These are phyloP conservation scores for Neoscytalidium dimidiatum DNA, from an alignment of 2,329 filamentous ascomycete species.

Conservation along the genomic window DNA sequence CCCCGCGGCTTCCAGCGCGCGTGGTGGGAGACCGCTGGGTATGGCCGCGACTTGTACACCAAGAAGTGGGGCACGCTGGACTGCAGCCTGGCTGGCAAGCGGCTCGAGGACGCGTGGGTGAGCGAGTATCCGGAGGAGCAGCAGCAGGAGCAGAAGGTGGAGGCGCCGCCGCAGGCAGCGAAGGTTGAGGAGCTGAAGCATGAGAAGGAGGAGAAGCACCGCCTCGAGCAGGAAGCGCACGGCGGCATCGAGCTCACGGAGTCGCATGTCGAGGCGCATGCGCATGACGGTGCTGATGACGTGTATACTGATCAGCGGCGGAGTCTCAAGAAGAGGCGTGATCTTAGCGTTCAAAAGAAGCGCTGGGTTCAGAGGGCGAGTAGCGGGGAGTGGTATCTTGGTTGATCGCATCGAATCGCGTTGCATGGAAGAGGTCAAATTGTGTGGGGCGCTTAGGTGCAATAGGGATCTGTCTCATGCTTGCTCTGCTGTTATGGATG, in stretches of 20 bases:
- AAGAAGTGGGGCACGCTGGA: conserved; percentile 23
- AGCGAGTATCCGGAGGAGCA: conserved; percentile 16
- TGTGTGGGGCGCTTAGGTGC: neutral
- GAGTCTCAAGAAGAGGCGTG: neutral
- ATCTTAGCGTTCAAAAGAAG: neutral
- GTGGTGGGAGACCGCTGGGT: conserved; percentile 22
- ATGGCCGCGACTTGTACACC: conserved; percentile 21
- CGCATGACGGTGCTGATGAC: neutral
- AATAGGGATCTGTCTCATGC: neutral
- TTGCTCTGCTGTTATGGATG: neutral
- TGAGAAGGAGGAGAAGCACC: neutral
- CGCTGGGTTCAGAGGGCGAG: conserved; percentile 4
- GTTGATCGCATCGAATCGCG: neutral
- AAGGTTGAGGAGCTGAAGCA: neutral
- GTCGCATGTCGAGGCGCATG: neutral
- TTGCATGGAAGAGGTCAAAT: too few relatives aligned
- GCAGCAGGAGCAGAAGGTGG: neutral
- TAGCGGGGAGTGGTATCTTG: conserved; percentile 8
- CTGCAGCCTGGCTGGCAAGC: neutral
- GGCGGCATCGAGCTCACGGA: neutral
- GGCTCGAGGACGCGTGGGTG: conserved; percentile 19
- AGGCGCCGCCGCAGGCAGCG: neutral
- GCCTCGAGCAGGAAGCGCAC: neutral
- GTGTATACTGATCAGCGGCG: neutral
- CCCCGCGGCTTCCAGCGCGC: conserved; percentile 20